Percentiles rank a stretch among this genome's conserved stretches.
Evolutionary conservation across 2,329 filamentous ascomycete species (phyloP).

Genomic region (Elsinoe ampelina): DNA sequence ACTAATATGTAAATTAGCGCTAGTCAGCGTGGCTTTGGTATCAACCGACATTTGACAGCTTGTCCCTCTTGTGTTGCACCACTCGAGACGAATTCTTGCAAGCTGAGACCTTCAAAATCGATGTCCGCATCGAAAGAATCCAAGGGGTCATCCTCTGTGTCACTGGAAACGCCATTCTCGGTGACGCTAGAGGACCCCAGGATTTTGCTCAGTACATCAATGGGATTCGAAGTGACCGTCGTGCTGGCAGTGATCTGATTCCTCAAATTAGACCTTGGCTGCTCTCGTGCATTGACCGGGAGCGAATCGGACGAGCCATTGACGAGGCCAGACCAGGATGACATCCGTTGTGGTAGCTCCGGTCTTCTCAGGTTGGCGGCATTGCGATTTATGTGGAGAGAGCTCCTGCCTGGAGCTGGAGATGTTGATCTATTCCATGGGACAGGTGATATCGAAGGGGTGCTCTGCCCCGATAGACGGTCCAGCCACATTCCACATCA

Average conservation of each 20-base stretch:
- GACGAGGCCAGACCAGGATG: conserved; percentile 62
- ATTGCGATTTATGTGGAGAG: conserved; percentile 59
- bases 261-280: conserved; percentile 60
- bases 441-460: conserved; percentile 54
- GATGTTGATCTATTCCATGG: conserved; percentile 61
- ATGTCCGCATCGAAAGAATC: conserved; percentile 39
- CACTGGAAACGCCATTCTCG: not conserved
- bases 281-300: conserved; percentile 52
- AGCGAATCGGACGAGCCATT: conserved; percentile 71
- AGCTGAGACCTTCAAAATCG: conserved; percentile 68
- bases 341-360: conserved; percentile 59
- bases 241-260: conserved; percentile 43
- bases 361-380: conserved; percentile 56
- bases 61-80: conserved; percentile 24
- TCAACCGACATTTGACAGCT: conserved; percentile 15
- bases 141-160: not conserved
- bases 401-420: conserved; percentile 58
- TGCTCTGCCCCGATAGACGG: conserved; percentile 65
- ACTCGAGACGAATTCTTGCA: conserved; percentile 57
- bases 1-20: conserved; percentile 14
- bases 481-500: conserved; percentile 73
- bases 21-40: not conserved
- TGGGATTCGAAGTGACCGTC: conserved; percentile 54
- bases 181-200: conserved; percentile 36
- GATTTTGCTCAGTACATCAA: conserved; percentile 58